Evolutionary conservation across 2,329 filamentous ascomycete species (phyloP).

Genomic region (Botrytis fragariae): DNA sequence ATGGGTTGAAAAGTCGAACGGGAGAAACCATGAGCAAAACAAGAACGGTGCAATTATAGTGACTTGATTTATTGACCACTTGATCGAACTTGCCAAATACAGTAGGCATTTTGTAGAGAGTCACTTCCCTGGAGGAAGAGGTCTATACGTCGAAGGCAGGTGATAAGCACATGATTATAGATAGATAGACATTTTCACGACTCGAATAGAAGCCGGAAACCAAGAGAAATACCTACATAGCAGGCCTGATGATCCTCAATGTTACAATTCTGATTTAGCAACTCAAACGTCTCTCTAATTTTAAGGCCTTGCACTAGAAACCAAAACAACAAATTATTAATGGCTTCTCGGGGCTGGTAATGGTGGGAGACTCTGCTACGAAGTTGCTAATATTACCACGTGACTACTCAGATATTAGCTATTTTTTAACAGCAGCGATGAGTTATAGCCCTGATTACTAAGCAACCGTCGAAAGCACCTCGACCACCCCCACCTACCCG

Average conservation of each 20-base stretch:
- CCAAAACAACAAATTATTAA: not conserved
- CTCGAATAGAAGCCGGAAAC: not conserved
- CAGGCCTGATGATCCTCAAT: not conserved
- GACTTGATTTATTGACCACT: not conserved
- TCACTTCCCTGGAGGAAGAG: not conserved
- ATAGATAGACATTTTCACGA: not conserved
- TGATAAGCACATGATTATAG: not conserved
- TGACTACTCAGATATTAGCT: not conserved
- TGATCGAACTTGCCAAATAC: not conserved
- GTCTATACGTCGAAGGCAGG: not conserved
- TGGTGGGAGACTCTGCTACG: not conserved
- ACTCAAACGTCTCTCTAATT: not conserved
- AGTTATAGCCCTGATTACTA: not conserved
- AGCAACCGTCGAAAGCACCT: not conserved
- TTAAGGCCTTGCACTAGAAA: not conserved
- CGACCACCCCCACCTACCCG: not conserved
- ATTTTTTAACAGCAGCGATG: not conserved
- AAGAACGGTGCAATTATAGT: not conserved
- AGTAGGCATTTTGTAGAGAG: not conserved
- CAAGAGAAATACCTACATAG: not conserved
- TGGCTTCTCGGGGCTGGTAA: not conserved
- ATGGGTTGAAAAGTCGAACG: not conserved
- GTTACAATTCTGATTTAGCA: not conserved
- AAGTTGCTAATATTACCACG: not conserved
- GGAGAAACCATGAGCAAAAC: not conserved